Base-by-base conservation (phyloP, 2,329 filamentous ascomycete species). In the Paraphoma chrysanthemicola region DNA sequence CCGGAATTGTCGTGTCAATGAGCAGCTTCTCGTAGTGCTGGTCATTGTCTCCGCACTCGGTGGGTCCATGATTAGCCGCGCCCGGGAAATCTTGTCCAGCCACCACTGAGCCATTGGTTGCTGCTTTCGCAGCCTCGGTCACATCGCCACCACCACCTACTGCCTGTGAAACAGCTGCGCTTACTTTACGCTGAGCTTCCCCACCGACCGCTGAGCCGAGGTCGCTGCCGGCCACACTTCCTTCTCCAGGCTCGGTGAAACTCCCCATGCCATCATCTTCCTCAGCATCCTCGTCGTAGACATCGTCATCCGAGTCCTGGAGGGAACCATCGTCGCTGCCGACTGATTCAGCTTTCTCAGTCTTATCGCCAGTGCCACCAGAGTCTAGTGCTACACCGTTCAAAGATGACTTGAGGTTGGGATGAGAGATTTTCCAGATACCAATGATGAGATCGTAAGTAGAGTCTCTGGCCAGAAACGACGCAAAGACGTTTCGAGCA, bases 361-460 rank as follows among this genome's bases (percentile, higher is more conserved):
- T 97, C 79, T 95, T 96, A 76, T 97, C 93, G 18, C 92, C 93
- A 4, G 85, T 88, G 6, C 92, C 90, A 18, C 57, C 62, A 8
- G 69, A 74, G 62, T 93, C 91, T 3, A 97, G 83, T 11, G 87
- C 86, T 10, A 96, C 92, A 2, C 95, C 94, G 61, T 97, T 97
- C 3, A 97, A 81, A 4, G 92, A 96, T 73, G 93, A 97, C 75
- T 92, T 92, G 30, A 99, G 80, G 53, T 92, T 92, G 1, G 95
- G 94, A 74, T 99, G 95, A 14, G 92, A 95, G 30, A 97, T 90
- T 76, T 97, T 97, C 95, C 95, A 99, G 56, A 99, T 98, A 57
- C 96, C 96, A 64, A 99, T 90, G 72, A 99, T 93, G 44, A 99
- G 81, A 73, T 99, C 96, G 72, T 98, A 99, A 0, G 96, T 98